Conservation (phyloP, 192 early-diverging fungal species). For the Gigaspora rosea region DNA sequence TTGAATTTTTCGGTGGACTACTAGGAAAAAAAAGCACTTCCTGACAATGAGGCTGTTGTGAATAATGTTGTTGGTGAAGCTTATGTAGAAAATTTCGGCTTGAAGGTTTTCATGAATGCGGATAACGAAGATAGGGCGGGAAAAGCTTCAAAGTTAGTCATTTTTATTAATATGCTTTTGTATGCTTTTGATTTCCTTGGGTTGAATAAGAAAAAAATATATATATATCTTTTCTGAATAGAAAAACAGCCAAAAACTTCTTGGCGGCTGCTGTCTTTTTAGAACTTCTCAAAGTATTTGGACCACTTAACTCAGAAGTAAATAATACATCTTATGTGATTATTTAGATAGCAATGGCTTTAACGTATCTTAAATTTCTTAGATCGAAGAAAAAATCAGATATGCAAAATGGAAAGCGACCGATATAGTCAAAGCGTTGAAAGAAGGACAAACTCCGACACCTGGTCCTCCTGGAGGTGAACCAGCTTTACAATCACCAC, state of each 20-base stretch:
- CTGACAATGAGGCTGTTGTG: conserved; percentile 65
- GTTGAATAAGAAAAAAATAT: background rate
- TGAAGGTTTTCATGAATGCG: conserved; percentile 85
- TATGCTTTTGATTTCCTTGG: background rate
- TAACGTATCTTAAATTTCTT: background rate
- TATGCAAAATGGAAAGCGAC: conserved; percentile 97
- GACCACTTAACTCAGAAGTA: conserved; percentile 67
- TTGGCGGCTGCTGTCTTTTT: conserved; percentile 88
- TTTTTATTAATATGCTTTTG: background rate
- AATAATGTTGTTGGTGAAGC: conserved; percentile 77
- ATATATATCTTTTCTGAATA: conserved; percentile 35
- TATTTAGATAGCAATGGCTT: background rate
- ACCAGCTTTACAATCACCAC: background rate
- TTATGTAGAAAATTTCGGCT: conserved; percentile 87
- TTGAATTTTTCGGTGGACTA: background rate
- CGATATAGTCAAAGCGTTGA: conserved; percentile 88
- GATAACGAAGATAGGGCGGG: conserved; percentile 91
- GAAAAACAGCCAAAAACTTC: conserved; percentile 88
- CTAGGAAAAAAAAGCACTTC: conserved; percentile 73
- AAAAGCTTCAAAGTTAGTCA: conserved; percentile 71
- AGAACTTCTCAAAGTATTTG: conserved; percentile 85
- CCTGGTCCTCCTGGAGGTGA: conserved; percentile 56
- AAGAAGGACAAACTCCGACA: conserved; percentile 76
- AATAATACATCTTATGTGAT: conserved; percentile 5
- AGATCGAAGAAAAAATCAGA: conserved; percentile 85